Evolutionary conservation across 306 rosid genomes (phyloP), one percentile per base, ranked within the genome.

Genomic region (Vachellia collinsii): DNA sequence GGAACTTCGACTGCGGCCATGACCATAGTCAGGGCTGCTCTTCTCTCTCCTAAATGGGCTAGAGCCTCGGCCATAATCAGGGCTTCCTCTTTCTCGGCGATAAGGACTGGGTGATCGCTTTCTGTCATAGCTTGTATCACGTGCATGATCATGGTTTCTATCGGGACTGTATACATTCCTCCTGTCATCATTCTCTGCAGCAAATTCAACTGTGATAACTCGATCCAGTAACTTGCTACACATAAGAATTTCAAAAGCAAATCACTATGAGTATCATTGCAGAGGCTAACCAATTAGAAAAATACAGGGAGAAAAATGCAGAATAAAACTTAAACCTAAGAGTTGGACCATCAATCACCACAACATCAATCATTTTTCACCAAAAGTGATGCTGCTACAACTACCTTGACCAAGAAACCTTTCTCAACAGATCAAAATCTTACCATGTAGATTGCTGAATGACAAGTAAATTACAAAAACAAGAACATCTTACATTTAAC

Each of bases 191-290:
- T 96, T 97, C 73, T 90, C 89, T 25, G 84, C 94, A 76, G 99
- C 92, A 81, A 88, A 96, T 82, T 93, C 99, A 75, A 96, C 99
- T 3, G 99, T 92, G 77, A 96, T 93, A 74, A 96, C 98, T 69
- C 97, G 91, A 81, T 96, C 99, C 88, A 93, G 11, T 87, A 96
- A 82, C 86, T 93, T 96, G 91, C 98, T 96, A 92, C 88, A 92
- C 65, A 71, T 58, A 25, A 77, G 48, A 34, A 78, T 75, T 68
- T 50, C 62, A 88, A 65, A 76, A 83, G 37, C 34, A 83, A 51
- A 39, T 50, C 47, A 64, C 48, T 4, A 71, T 12, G 36, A 51
- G 63, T 66, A 78, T 11, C 62, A 78, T 41, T 54, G 39, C 38
- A 38, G 76, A 47, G 20, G n/a, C 4, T 67, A 67, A 62, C 10